Percentiles rank a stretch among this genome's conserved stretches.
Conservation (phyloP, 768 basidiomycete genomes). For the Lanmaoa pseudosensibilis region DNA sequence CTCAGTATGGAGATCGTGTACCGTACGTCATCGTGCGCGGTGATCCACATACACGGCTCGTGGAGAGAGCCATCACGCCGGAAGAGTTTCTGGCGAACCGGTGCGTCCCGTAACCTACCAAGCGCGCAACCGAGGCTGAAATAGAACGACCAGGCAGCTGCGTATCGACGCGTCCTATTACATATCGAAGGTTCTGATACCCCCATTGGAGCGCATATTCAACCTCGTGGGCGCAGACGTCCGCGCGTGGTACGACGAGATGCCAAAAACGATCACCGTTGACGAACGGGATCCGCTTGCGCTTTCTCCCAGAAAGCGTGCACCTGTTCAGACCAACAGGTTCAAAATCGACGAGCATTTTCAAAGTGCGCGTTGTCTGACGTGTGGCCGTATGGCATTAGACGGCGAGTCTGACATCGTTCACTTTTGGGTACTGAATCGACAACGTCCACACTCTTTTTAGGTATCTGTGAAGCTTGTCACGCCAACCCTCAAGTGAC, state of each 20-base stretch:
- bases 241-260: conserved; percentile 80
- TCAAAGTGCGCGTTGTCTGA: conserved; percentile 63
- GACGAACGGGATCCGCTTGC: conserved; percentile 37
- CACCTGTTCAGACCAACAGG: conserved; percentile 34
- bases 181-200: conserved; percentile 82
- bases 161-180: conserved; percentile 89
- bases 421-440: not conserved
- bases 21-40: conserved; percentile 85
- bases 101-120: conserved; percentile 38
- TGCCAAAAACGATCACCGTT: conserved; percentile 61
- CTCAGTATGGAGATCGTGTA: conserved; percentile 91
- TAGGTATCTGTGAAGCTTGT: conserved; percentile 71
- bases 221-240: conserved; percentile 89
- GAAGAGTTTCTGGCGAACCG: conserved; percentile 63
- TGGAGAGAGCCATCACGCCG: conserved; percentile 75
- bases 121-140: not conserved
- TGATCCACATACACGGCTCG: conserved; percentile 59
- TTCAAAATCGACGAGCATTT: conserved; percentile 77
- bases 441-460: not conserved
- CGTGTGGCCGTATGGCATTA: conserved; percentile 57
- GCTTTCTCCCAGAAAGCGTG: conserved; percentile 38
- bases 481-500: conserved; percentile 50
- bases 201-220: conserved; percentile 88
- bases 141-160: conserved; percentile 45
- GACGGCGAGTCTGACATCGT: conserved; percentile 36